These are phyloP conservation scores for Passalora sequoiae DNA, from an alignment of 2,329 filamentous ascomycete genomes.

Conservation along the genomic window DNA sequence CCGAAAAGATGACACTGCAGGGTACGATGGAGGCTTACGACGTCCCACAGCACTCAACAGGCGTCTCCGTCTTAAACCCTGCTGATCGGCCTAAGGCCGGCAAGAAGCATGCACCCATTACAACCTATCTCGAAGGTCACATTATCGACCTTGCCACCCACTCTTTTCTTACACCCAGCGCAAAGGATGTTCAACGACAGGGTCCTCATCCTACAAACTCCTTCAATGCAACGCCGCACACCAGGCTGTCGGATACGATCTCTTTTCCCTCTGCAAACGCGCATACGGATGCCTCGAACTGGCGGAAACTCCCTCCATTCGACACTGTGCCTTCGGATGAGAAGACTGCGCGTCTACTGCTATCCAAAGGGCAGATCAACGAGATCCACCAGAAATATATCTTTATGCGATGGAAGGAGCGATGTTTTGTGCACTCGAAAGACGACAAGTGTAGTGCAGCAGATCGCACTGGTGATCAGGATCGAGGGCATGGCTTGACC, in stretches of 20 bases:
- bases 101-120: conserved; percentile 51
- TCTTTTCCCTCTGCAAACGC: conserved; percentile 43
- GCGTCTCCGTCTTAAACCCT: conserved; percentile 24
- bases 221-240: conserved; percentile 20
- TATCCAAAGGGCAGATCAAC: conserved; percentile 37
- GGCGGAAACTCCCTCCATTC: conserved; percentile 47
- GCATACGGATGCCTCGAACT: conserved; percentile 44
- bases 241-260: conserved; percentile 28
- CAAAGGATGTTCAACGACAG: conserved; percentile 23
- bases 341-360: conserved; percentile 37
- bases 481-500: conserved; percentile 44
- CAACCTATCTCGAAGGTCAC: conserved; percentile 63
- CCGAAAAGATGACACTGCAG: conserved; percentile 55
- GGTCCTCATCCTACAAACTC: conserved; percentile 15
- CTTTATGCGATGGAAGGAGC: conserved; percentile 54
- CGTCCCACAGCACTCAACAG: conserved; percentile 48
- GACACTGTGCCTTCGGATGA: conserved; percentile 25
- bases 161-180: conserved; percentile 48
- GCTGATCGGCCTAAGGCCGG: conserved; percentile 30
- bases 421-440: conserved; percentile 41
- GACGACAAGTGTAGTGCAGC: conserved; percentile 25
- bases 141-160: conserved; percentile 57
- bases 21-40: conserved; percentile 68
- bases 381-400: conserved; percentile 46
- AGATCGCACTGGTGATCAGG: conserved; percentile 26